phyloP scores from a whole-genome alignment of 2,329 filamentous ascomycete genomes.

The Colletotrichum sp. region DNA sequence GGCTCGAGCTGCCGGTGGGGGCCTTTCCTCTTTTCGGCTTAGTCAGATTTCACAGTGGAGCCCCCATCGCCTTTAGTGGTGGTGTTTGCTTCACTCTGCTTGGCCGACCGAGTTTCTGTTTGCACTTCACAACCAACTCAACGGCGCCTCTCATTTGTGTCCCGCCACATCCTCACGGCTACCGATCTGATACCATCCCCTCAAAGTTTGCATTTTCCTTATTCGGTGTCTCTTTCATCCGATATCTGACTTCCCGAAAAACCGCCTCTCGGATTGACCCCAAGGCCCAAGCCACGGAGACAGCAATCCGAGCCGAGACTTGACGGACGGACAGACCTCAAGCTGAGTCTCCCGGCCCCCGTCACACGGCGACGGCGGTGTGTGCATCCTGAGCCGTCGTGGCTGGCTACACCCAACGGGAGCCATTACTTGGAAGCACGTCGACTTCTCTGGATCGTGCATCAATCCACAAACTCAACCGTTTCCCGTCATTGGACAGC shows the following conservation, averaged over 20 bases:
- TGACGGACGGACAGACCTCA: neutral
- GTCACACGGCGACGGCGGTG: slow-evolving; percentile 7
- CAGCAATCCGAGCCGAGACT: neutral
- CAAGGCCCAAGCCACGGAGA: neutral
- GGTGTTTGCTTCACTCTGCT: neutral
- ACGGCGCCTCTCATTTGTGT: neutral
- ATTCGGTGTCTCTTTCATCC: neutral
- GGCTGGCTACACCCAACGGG: neutral
- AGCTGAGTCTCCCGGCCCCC: neutral
- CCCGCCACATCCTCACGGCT: neutral
- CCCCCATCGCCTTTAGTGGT: neutral
- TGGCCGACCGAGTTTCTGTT: slow-evolving; percentile 5
- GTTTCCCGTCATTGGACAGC: slow-evolving; percentile 4
- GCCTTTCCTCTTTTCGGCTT: neutral
- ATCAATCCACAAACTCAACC: neutral
- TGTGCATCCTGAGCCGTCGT: neutral
- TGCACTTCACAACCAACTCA: slow-evolving; percentile 2
- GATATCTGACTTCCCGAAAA: neutral
- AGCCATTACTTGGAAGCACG: neutral
- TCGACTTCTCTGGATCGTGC: neutral
- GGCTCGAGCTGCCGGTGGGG: neutral
- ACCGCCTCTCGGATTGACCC: neutral
- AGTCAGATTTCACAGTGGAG: neutral
- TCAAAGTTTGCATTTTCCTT: neutral
- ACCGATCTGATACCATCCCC: neutral